Base-by-base conservation (phyloP, 495 filamentous ascomycete species). In the Trichoderma parareesei region DNA sequence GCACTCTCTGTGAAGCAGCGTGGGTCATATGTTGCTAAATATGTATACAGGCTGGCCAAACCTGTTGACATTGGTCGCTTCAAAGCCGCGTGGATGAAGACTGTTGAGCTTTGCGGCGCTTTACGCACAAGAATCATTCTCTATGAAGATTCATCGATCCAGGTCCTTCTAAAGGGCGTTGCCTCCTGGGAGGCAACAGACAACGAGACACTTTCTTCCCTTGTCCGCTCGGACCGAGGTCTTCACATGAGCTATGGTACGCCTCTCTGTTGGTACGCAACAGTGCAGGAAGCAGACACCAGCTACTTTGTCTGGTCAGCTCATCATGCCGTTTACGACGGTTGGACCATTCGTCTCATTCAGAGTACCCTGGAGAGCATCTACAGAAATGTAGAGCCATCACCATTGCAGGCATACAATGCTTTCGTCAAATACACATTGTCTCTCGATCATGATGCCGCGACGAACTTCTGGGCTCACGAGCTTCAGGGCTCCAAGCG, bases 71-170 rank as follows among this genome's bases (percentile, higher is more conserved):
- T 72, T 16, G 61, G 68, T 5, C 70, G 69, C 16, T 76, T 61
- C 7, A 72, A 74, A 65, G 64, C 67, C 4, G 79, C 83, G n/a
- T 86, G 84, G 84, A 67, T 79, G 59, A 69, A 68, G 5, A 81
- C 85, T 27, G 73, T 84, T 14, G 71, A 81, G 2, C 72, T 79
- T 6, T 79, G 81, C 65, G 82, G 87, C 44, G 88, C 89, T 65
- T 80, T 91, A 5, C 81, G 89, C 40, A 92, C 88, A 9, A 81
- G 83, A 20, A 62, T 62, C 38, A 35, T 62, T 18, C 60, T 20
- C 2, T 7, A 35, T 4, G 14, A 41, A 1, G 8, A 41, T 3
- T 66, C 76, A 2, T 65, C 72, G 9, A 40, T 67, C 9, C 72
- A 69, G 33, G 61, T 71, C 0, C 65, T 76, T 5, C 61, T 71